Conservation (phyloP, 139 green algal genomes). For the Tetradesmus obliquus region DNA sequence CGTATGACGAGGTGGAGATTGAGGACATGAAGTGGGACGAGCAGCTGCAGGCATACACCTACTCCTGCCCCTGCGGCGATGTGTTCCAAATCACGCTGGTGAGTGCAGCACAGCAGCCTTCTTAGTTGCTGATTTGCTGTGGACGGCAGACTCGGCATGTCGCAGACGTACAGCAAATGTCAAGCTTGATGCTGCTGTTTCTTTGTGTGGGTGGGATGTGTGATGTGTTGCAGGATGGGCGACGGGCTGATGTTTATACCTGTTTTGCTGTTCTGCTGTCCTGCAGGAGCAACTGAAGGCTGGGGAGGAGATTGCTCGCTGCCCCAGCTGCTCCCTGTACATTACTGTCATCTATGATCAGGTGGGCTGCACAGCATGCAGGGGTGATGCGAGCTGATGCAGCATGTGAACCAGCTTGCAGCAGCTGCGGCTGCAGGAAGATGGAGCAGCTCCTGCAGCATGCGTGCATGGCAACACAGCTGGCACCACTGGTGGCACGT, state of each 20-base stretch:
- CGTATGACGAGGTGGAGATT: conserved; percentile 96
- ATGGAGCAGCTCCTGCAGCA: background rate
- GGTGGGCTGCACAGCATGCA: conserved; percentile 39
- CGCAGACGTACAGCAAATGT: no score
- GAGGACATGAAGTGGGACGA: conserved; percentile 98
- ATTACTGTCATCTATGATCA: conserved; percentile 96
- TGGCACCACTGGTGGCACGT: no score
- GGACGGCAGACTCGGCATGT: background rate
- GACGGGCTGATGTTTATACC: background rate
- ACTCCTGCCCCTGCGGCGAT: conserved; percentile 96
- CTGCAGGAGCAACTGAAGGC: conserved; percentile 81
- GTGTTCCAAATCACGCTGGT: conserved; percentile 96
- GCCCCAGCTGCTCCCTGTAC: conserved; percentile 94
- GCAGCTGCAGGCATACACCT: conserved; percentile 92
- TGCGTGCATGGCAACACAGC: background rate
- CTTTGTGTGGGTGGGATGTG: no score
- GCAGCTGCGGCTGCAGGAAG: background rate
- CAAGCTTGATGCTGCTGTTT: background rate
- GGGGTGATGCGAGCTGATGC: background rate
- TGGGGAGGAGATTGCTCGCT: conserved; percentile 96
- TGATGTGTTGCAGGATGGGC: no score
- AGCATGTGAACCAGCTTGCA: background rate
- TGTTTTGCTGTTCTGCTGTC: background rate
- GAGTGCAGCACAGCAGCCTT: background rate
- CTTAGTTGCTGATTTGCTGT: background rate